Conservation (phyloP, 345 rosid species). For the Psidium guajava region DNA sequence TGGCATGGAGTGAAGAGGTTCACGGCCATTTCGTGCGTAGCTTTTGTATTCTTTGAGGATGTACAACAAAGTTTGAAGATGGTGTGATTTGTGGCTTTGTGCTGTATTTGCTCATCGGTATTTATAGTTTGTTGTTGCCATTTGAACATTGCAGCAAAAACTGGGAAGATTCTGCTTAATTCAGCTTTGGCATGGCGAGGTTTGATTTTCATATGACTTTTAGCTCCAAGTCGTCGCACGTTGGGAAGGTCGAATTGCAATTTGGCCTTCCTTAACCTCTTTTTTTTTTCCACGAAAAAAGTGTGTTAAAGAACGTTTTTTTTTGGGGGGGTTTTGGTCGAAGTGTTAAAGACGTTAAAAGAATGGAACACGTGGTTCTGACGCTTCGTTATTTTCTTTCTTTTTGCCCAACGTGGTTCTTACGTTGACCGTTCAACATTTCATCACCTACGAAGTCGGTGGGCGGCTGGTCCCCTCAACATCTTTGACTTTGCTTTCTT, state of each 20-base stretch:
- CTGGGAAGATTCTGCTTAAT: background rate
- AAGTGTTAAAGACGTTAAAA: background rate
- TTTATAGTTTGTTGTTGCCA: background rate
- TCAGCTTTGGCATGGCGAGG: background rate
- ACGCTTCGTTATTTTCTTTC: background rate
- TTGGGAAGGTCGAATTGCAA: background rate
- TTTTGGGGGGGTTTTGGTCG: too few species aligned
- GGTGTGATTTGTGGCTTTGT: background rate
- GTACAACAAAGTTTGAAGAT: background rate
- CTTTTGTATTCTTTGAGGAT: background rate
- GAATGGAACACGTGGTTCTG: background rate
- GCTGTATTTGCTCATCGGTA: background rate
- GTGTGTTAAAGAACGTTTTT: background rate
- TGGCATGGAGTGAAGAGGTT: conserved; percentile 47
- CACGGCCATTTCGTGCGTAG: background rate
- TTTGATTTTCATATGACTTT: background rate
- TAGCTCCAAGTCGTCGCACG: background rate
- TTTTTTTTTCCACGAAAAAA: background rate
- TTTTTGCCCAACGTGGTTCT: background rate
- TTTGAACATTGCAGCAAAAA: background rate
- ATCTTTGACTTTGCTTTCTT: background rate
- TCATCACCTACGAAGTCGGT: background rate
- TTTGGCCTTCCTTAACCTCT: background rate
- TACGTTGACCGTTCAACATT: background rate
- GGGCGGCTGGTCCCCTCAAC: background rate